Conservation (phyloP, 2,329 filamentous ascomycete genomes). For the Hymenoscyphus infarciens region DNA sequence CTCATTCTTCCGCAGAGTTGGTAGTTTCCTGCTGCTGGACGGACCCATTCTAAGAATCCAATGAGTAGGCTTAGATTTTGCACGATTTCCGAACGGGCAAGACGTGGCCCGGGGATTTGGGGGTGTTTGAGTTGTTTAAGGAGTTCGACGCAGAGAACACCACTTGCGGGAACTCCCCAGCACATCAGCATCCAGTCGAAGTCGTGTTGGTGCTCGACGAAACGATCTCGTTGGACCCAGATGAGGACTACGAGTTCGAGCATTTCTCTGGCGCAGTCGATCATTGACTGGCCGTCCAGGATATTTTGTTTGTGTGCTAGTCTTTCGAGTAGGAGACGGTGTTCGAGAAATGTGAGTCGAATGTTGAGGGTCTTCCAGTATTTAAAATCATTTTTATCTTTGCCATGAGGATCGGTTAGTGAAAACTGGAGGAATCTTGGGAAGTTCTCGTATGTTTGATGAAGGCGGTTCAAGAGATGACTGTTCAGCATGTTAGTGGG, state of each 20-base stretch:
- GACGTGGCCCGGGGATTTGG: conserved; percentile 34
- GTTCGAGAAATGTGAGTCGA: conserved; percentile 50
- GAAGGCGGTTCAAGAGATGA: conserved; percentile 24
- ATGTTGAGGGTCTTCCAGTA: conserved; percentile 45
- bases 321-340: conserved; percentile 56
- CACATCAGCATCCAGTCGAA: conserved; percentile 49
- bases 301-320: conserved; percentile 47
- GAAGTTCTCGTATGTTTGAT: conserved; percentile 39
- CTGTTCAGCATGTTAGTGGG: conserved; percentile 11
- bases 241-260: conserved; percentile 44
- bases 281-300: conserved; percentile 40
- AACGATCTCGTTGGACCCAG: conserved; percentile 48
- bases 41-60: conserved; percentile 50
- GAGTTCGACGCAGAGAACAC: conserved; percentile 49
- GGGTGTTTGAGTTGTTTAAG: conserved; percentile 40
- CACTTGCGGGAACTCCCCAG: conserved; percentile 47
- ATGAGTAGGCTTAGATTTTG: conserved; percentile 50
- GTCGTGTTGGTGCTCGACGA: conserved; percentile 41
- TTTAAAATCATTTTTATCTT: conserved; percentile 36
- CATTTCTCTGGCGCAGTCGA: conserved; percentile 45
- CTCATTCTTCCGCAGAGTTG: conserved; percentile 46
- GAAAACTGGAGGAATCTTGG: conserved; percentile 36
- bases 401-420: conserved; percentile 40
- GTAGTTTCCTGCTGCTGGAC: conserved; percentile 46
- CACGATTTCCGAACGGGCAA: conserved; percentile 47